phyloP scores from a whole-genome alignment of 208 protist genomes.

The Leishmania aethiopica region DNA sequence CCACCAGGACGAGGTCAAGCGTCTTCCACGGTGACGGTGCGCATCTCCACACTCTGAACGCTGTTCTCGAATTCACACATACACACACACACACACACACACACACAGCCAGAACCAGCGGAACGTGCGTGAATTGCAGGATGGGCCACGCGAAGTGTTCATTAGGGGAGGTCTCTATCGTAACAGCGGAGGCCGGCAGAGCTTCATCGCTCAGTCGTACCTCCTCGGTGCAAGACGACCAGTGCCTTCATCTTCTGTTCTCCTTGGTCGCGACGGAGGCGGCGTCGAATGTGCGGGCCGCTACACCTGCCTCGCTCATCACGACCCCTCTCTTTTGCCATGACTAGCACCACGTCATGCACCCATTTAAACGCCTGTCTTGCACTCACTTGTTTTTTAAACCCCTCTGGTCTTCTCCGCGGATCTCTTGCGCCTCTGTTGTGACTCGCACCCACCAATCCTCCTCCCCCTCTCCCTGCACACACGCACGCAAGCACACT shows the following conservation, averaged over 20 bases:
- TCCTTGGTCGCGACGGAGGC: neutral
- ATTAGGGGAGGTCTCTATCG: neutral
- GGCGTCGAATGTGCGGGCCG: neutral
- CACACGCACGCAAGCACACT: too few relatives aligned
- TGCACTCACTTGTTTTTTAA: neutral
- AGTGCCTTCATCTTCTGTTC: conserved; percentile 1
- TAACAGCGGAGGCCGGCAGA: neutral
- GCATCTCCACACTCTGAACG: neutral
- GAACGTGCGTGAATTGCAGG: neutral
- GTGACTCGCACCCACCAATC: neutral
- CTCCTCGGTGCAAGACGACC: neutral
- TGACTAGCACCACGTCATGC: neutral
- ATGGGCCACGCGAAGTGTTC: neutral
- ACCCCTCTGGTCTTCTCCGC: neutral
- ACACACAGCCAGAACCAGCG: neutral
- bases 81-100: neutral
- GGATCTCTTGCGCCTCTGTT: neutral
- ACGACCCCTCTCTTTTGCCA: neutral
- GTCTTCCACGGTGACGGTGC: too few relatives aligned
- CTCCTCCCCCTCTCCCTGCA: neutral
- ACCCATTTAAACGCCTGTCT: neutral
- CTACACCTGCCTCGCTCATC: neutral
- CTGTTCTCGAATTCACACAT: neutral
- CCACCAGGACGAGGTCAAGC: neutral
- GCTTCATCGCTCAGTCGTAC: neutral